Conservation (phyloP, 106 monocot species). For the Apostasia shenzhenica region DNA sequence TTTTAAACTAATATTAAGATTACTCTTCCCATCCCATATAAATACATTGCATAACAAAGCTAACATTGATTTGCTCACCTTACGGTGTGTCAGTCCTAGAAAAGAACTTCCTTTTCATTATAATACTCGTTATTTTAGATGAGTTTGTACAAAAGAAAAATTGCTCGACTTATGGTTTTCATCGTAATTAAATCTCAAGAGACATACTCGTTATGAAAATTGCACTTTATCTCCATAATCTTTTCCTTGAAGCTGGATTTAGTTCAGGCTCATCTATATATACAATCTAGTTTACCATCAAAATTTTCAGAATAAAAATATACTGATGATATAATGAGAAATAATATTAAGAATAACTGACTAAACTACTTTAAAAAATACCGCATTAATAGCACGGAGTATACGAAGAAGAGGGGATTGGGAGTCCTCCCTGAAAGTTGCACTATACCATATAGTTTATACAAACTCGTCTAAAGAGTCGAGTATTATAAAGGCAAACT, state of each 20-base stretch:
- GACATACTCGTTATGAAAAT: conserved; percentile 29
- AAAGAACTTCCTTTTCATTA: background rate
- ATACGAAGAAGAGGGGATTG: conserved; percentile 14
- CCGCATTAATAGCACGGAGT: conserved; percentile 28
- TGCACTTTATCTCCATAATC: conserved; percentile 25
- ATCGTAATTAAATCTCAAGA: background rate
- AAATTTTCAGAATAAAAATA: background rate
- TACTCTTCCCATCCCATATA: too few relatives aligned
- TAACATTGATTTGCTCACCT: too few relatives aligned
- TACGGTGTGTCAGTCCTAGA: too few relatives aligned
- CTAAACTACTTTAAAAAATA: conserved; percentile 1
- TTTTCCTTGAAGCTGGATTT: conserved; percentile 32
- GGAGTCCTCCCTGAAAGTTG: background rate
- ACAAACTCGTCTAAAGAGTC: background rate
- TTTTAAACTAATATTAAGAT: too few relatives aligned
- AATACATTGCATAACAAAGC: too few relatives aligned
- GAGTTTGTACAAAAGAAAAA: too few relatives aligned
- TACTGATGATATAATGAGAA: background rate
- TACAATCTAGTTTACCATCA: conserved; percentile 17
- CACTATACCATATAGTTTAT: conserved; percentile 25
- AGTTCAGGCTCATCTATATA: conserved; percentile 50
- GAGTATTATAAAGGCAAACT: background rate
- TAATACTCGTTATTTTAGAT: background rate
- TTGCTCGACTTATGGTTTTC: background rate
- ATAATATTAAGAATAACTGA: too few relatives aligned